Evolutionary conservation across 1,284 basidiomycete species (phyloP).

Genomic region (Porodaedalea pini): DNA sequence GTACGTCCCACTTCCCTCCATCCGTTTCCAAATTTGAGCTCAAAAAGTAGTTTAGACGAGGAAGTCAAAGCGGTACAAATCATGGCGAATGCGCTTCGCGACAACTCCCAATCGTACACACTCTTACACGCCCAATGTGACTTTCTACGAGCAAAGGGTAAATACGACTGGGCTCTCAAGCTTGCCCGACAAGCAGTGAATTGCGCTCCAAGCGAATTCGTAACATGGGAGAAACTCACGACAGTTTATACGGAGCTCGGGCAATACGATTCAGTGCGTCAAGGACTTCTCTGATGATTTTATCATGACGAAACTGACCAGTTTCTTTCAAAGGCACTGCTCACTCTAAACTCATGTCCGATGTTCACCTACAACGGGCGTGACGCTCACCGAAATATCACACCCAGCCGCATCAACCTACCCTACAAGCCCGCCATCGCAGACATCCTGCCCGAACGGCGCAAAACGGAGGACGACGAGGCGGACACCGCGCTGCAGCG

Average conservation of each 20-base stretch:
- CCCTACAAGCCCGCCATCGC: conserved; percentile 85
- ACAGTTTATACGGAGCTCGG: conserved; percentile 90
- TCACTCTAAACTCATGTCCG: conserved; percentile 97
- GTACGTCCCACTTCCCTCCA: conserved; percentile 47
- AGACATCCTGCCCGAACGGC: conserved; percentile 71
- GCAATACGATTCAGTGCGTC: conserved; percentile 73
- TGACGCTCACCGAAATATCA: conserved; percentile 86
- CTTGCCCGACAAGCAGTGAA: conserved; percentile 95
- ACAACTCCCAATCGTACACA: conserved; percentile 89
- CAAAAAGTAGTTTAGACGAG: conserved; percentile 60
- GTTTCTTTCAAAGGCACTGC: conserved; percentile 53
- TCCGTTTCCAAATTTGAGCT: background rate
- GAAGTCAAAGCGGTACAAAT: conserved; percentile 98
- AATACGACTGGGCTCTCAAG: conserved; percentile 86
- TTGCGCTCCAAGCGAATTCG: conserved; percentile 95
- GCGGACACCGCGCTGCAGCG: conserved; percentile 90
- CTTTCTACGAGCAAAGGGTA: conserved; percentile 84
- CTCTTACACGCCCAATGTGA: conserved; percentile 94
- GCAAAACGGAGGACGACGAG: conserved; percentile 83
- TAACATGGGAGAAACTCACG: conserved; percentile 97
- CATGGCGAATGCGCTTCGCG: conserved; percentile 80
- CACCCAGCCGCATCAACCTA: conserved; percentile 80
- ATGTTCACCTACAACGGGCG: conserved; percentile 99
- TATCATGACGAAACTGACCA: background rate
- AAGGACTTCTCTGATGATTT: background rate